Percentiles rank a stretch among this genome's conserved stretches.
Conservation (phyloP, 768 basidiomycete genomes). For the Saitozyma sp. region DNA sequence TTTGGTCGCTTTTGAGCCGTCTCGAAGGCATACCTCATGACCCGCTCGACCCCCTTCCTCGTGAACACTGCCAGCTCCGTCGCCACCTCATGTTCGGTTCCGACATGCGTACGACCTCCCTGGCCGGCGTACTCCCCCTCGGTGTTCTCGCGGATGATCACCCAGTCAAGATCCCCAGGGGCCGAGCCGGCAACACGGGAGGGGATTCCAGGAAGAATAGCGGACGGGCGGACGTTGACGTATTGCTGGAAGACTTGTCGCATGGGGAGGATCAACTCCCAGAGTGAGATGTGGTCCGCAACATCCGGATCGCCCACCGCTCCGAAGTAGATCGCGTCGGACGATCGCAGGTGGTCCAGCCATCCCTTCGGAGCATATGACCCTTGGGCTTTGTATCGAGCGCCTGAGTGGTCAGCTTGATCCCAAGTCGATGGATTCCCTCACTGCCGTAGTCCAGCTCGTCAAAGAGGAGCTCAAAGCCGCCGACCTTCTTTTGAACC, state of each 20-base stretch:
- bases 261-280: constrained; percentile 59
- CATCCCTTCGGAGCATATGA: constrained; percentile 4
- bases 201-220: constrained; percentile 58
- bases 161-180: constrained; percentile 57
- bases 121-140: constrained; percentile 59
- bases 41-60: constrained; percentile 58
- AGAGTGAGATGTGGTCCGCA: constrained; percentile 63
- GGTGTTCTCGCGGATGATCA: constrained; percentile 61
- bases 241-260: constrained; percentile 61
- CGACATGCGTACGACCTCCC: constrained; percentile 24
- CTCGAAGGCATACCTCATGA: constrained; percentile 61
- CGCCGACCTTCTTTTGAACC: neutral
- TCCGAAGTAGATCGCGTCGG: constrained; percentile 54
- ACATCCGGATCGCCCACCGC: constrained; percentile 59
- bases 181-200: constrained; percentile 57
- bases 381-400: no score
- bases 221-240: constrained; percentile 54
- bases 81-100: constrained; percentile 24
- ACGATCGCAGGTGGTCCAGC: constrained; percentile 17
- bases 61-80: constrained; percentile 57
- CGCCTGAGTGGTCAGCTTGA: no score
- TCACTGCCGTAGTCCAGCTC: no score
- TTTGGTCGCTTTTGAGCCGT: constrained; percentile 58
- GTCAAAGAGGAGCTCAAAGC: constrained; percentile 27
- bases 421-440: no score